Evolutionary conservation across 257 asterid species (phyloP).

Genomic region (Solanum chaucha): DNA sequence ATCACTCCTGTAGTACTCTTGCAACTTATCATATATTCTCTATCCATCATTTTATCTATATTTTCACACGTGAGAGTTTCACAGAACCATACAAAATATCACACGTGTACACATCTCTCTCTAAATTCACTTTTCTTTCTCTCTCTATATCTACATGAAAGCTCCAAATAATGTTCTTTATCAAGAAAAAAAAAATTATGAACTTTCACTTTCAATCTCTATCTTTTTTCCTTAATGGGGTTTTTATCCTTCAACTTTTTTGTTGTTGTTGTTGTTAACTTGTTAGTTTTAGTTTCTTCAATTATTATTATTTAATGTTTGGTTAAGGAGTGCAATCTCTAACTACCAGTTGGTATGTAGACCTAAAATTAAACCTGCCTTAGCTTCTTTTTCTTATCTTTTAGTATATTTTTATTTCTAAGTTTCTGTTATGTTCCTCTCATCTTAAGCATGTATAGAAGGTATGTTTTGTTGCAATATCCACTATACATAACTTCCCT

Average conservation of each 20-base stretch:
- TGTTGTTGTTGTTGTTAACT: conserved; percentile 25
- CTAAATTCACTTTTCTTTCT: conserved; percentile 5
- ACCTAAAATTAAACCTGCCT: conserved; percentile 47
- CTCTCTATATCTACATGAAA: conserved; percentile 27
- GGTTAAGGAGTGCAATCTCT: conserved; percentile 88
- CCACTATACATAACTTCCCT: conserved; percentile 20
- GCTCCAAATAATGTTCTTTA: conserved; percentile 17
- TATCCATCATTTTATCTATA: conserved; percentile 35
- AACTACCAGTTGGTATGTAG: conserved; percentile 96
- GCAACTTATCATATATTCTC: conserved; percentile 32
- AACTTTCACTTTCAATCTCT: conserved; percentile 12
- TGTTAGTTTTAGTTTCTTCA: conserved; percentile 18
- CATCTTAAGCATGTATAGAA: conserved; percentile 22
- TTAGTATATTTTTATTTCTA: conserved; percentile 21
- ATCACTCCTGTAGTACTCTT: conserved; percentile 25
- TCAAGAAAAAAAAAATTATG: conserved; percentile 11
- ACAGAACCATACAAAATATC: conserved; percentile 8
- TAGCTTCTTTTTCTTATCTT: neutral
- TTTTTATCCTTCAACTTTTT: conserved; percentile 3
- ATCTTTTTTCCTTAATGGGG: conserved; percentile 6
- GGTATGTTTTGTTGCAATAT: conserved; percentile 22
- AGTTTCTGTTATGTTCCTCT: conserved; percentile 16
- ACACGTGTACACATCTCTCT: conserved; percentile 4
- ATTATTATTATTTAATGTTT: conserved; percentile 59
- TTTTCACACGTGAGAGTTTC: conserved; percentile 66